These are phyloP conservation scores for Rhodotorula taiwanensis DNA, from an alignment of 768 basidiomycete species.

Conservation along the genomic window DNA sequence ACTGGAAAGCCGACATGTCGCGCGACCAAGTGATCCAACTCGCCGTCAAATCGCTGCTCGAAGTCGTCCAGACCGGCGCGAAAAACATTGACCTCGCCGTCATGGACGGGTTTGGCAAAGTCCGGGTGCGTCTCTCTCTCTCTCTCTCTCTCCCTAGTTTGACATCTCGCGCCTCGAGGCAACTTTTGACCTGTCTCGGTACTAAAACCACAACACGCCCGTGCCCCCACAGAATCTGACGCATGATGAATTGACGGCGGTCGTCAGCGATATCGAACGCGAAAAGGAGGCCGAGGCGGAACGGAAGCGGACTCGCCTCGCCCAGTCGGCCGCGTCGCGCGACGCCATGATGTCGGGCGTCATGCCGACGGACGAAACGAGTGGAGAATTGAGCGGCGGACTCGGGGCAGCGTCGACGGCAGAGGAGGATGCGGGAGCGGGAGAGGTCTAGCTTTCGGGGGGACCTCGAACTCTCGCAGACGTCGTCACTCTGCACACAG, in stretches of 20 bases:
- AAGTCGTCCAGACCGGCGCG: slow-evolving; percentile 99
- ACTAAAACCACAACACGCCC: no score
- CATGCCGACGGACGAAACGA: no score
- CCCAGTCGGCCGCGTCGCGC: slow-evolving; percentile 83
- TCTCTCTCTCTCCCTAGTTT: neutral
- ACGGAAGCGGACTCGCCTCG: slow-evolving; percentile 79
- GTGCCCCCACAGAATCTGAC: slow-evolving; percentile 63
- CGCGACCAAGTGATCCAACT: slow-evolving; percentile 88
- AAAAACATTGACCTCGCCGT: slow-evolving; percentile 99
- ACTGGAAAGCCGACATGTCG: slow-evolving; percentile 82
- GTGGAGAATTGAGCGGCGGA: neutral
- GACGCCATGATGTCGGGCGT: slow-evolving; percentile 63
- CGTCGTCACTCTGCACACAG: no score
- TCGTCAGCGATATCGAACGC: slow-evolving; percentile 85
- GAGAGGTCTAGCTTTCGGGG: neutral
- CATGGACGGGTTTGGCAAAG: slow-evolving; percentile 90
- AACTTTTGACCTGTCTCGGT: no score
- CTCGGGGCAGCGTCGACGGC: slow-evolving; percentile 6
- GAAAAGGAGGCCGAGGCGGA: slow-evolving; percentile 99
- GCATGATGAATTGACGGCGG: slow-evolving; percentile 76
- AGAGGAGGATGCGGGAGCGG: slow-evolving; percentile 29
- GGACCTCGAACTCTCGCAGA: neutral
- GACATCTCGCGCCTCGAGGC: neutral
- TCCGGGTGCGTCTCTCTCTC: slow-evolving; percentile 58
- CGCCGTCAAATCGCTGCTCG: slow-evolving; percentile 87